Conservation (phyloP, 805 yeast species). For the Nakazawaea ishiwadae region DNA sequence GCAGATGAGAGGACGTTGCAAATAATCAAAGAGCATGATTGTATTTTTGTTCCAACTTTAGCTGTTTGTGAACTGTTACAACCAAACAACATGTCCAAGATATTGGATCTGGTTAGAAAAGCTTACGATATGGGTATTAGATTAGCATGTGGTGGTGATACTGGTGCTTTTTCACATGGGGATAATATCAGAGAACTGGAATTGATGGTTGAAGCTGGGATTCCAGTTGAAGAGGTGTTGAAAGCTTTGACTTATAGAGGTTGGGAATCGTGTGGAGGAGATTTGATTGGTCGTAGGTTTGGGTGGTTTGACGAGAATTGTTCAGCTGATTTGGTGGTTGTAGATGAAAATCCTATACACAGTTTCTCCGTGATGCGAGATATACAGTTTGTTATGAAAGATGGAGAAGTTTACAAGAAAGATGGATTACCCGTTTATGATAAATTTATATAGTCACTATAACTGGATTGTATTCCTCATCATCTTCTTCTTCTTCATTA, state of each 20-base stretch:
- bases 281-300: constrained; percentile 20
- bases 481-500: not conserved
- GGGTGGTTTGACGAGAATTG: constrained; percentile 21
- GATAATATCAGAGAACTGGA: constrained; percentile 25
- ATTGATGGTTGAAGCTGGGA: constrained; percentile 21
- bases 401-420: constrained; percentile 20
- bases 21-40: constrained; percentile 16
- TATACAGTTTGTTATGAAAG: constrained; percentile 24
- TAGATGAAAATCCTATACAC: constrained; percentile 19
- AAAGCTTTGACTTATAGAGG: constrained; percentile 21
- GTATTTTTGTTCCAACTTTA: constrained; percentile 23
- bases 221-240: constrained; percentile 19
- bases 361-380: constrained; percentile 15
- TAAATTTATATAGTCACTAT: constrained; percentile 6
- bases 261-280: constrained; percentile 25
- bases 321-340: constrained; percentile 23
- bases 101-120: constrained; percentile 17
- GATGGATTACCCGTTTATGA: constrained; percentile 11
- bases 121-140: constrained; percentile 22
- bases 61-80: constrained; percentile 20
- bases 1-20: constrained; percentile 19
- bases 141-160: constrained; percentile 25
- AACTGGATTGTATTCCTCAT: not conserved
- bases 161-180: constrained; percentile 26
- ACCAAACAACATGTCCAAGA: constrained; percentile 17